Conservation (phyloP, 257 asterid species). For the Nicotiana paniculata region DNA sequence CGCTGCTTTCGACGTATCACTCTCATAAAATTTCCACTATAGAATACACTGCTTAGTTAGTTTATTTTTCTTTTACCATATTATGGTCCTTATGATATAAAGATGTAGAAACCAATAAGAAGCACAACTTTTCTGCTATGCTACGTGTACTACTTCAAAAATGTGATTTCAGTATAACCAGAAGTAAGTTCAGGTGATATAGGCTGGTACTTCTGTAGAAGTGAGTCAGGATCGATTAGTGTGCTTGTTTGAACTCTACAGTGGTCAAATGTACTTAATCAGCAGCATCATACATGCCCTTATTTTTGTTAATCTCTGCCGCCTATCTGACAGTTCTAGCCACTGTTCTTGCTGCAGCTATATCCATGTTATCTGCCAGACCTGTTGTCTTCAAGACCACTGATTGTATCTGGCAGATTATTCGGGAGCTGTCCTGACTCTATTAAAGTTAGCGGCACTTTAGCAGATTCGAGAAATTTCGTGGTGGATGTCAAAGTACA, state of each 20-base stretch:
- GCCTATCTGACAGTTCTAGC: not conserved
- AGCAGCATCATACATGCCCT: not conserved
- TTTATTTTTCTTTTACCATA: not conserved
- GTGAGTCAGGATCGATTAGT: too few species aligned
- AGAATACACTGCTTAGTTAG: not conserved
- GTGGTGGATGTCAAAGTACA: constrained; percentile 43
- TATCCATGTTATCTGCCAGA: constrained; percentile 61
- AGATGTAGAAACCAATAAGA: not conserved
- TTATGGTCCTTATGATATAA: not conserved
- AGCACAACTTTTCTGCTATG: too few species aligned
- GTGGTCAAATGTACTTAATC: not conserved
- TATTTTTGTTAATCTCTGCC: not conserved
- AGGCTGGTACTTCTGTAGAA: too few species aligned
- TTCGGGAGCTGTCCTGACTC: constrained; percentile 54
- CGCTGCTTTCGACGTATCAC: not conserved
- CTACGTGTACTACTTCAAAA: too few species aligned
- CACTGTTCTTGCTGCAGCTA: constrained; percentile 40
- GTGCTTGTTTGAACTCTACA: not conserved
- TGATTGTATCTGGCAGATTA: constrained; percentile 71
- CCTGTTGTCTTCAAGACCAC: constrained; percentile 53
- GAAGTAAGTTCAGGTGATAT: too few species aligned
- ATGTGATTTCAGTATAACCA: too few species aligned
- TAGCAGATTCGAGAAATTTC: constrained; percentile 49
- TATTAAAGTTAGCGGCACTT: constrained; percentile 47
- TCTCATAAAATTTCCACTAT: not conserved